Conservation (phyloP, 495 filamentous ascomycete species). For the Penicillium crystallinum region DNA sequence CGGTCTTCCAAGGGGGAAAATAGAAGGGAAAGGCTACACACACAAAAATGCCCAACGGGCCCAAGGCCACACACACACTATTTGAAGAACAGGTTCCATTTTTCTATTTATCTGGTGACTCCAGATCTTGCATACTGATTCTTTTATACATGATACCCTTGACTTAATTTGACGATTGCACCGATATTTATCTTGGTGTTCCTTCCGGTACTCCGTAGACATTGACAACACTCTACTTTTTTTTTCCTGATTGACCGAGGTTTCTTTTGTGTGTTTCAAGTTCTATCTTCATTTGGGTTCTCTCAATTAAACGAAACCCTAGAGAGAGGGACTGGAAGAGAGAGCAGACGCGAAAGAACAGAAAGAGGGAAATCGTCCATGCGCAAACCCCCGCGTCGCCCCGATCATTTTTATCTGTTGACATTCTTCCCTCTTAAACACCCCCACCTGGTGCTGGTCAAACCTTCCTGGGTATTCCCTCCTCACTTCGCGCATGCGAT, state of each 20-base stretch:
- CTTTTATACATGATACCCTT: neutral
- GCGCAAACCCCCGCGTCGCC: conserved; percentile 6
- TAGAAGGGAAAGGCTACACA: neutral
- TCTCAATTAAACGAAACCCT: no score
- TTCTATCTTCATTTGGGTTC: no score
- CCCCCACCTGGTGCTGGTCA: neutral
- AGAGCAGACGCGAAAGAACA: neutral
- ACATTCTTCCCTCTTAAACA: neutral
- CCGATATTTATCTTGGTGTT: neutral
- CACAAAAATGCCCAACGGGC: conserved; percentile 7
- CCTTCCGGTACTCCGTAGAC: neutral
- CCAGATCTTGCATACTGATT: no score
- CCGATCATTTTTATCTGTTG: neutral
- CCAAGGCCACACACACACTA: neutral
- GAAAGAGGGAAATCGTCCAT: neutral
- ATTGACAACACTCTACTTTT: no score
- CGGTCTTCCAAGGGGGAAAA: neutral
- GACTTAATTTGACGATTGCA: neutral
- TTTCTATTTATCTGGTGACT: neutral
- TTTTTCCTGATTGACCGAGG: no score
- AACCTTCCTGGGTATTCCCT: conserved; percentile 7
- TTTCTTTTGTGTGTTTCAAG: no score
- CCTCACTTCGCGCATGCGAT: conserved; percentile 13
- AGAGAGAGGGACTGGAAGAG: no score
- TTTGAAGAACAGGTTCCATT: neutral